Conservation (phyloP, 257 asterid genomes). For the Nicotiana obtusifolia region DNA sequence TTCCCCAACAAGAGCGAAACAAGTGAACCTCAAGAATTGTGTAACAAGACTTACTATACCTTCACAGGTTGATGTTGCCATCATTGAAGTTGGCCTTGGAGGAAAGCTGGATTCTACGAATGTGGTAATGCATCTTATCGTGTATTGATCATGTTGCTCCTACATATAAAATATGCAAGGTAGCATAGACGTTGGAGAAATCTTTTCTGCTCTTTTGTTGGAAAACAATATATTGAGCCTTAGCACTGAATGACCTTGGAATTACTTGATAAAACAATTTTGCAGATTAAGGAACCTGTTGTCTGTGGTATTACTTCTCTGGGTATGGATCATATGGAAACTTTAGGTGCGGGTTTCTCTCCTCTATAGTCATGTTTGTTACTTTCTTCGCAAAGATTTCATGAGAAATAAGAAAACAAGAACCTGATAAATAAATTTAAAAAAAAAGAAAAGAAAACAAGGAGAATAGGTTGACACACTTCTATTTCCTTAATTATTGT, state of each 20-base stretch:
- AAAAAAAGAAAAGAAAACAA: neutral
- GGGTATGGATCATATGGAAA: conserved; percentile 96
- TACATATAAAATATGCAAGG: neutral
- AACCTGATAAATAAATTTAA: neutral
- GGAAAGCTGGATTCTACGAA: conserved; percentile 85
- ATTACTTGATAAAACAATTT: conserved; percentile 1
- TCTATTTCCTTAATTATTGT: too few relatives aligned
- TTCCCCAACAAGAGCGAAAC: neutral
- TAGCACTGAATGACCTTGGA: neutral
- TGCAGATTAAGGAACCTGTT: conserved; percentile 73
- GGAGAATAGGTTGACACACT: neutral
- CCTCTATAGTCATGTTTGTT: neutral
- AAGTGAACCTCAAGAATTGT: neutral
- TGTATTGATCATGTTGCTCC: neutral
- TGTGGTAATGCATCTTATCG: conserved; percentile 51
- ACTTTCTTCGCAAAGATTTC: neutral
- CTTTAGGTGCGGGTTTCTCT: conserved; percentile 49
- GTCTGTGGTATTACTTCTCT: conserved; percentile 89
- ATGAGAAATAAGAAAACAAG: neutral
- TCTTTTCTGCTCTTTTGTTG: neutral
- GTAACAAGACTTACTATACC: conserved; percentile 7
- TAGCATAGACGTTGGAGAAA: conserved; percentile 2
- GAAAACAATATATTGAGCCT: neutral
- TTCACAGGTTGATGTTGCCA: conserved; percentile 86
- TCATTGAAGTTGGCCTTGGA: conserved; percentile 96